Conservation (phyloP, 495 filamentous ascomycete genomes). For the Lepraria neglecta region DNA sequence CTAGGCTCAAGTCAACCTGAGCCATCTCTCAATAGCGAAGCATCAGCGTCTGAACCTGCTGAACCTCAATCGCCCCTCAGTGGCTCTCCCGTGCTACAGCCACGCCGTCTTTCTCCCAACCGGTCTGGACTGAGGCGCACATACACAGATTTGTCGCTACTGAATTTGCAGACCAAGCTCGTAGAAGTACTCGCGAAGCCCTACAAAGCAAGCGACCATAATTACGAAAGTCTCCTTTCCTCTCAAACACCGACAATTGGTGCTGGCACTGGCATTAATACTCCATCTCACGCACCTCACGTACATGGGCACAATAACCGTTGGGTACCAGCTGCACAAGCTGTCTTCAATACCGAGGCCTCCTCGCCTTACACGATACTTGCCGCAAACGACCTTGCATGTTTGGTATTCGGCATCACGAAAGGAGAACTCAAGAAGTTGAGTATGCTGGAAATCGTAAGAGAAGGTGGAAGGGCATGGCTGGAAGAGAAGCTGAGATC, state of each 20-base stretch:
- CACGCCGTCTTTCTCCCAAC: conserved; percentile 38
- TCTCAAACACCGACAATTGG: conserved; percentile 41
- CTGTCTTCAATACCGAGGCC: conserved; percentile 90
- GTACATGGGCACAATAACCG: conserved; percentile 82
- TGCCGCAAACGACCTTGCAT: conserved; percentile 94
- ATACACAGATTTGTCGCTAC: conserved; percentile 69
- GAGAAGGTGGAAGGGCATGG: conserved; percentile 80
- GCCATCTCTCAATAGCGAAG: conserved; percentile 22
- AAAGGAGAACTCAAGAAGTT: conserved; percentile 89
- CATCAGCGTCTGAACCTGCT: conserved; percentile 17
- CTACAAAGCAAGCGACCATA: conserved; percentile 40
- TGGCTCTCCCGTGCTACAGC: background rate
- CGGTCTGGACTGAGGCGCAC: conserved; percentile 78
- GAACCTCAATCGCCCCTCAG: conserved; percentile 24
- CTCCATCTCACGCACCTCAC: conserved; percentile 39
- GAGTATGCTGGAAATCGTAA: conserved; percentile 91
- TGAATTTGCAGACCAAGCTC: conserved; percentile 72
- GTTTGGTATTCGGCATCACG: conserved; percentile 91
- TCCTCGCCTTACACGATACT: conserved; percentile 89
- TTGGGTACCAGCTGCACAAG: conserved; percentile 86
- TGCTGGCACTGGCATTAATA: conserved; percentile 33
- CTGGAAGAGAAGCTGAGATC: conserved; percentile 76
- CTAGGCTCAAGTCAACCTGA: conserved; percentile 25
- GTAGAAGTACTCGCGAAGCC: conserved; percentile 85
- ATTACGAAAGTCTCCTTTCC: conserved; percentile 36